A percentile compares a stretch with the other conserved stretches of the same genome.
Evolutionary conservation across 2,329 filamentous ascomycete genomes (phyloP).

Genomic region (Claviceps africana): DNA sequence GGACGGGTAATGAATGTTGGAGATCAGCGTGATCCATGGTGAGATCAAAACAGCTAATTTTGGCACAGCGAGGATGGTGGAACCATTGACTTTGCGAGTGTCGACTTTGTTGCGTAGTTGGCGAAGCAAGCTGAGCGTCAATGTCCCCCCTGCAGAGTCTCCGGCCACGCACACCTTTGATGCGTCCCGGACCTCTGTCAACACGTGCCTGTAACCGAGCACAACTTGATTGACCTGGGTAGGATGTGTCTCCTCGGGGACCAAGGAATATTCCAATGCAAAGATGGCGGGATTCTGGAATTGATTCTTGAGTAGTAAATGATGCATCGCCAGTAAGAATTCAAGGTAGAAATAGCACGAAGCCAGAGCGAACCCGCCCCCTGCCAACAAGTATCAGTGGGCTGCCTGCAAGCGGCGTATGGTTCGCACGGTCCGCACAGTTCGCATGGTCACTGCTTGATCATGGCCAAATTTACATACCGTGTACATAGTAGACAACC

Average conservation of each 20-base stretch:
- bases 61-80: conserved; percentile 17
- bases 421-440: too few species aligned
- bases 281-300: conserved; percentile 68
- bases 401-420: background rate
- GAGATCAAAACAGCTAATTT: conserved; percentile 59
- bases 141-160: conserved; percentile 65
- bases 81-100: background rate
- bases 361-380: conserved; percentile 74
- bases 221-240: conserved; percentile 57
- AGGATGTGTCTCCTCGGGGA: conserved; percentile 60
- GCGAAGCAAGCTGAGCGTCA: conserved; percentile 60
- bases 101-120: conserved; percentile 34
- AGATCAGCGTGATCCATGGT: conserved; percentile 66
- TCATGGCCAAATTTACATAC: conserved; percentile 22
- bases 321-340: conserved; percentile 61
- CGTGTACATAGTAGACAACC: conserved; percentile 72
- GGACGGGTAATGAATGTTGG: conserved; percentile 52
- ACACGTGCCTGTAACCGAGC: conserved; percentile 56
- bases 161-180: conserved; percentile 57
- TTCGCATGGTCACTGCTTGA: background rate
- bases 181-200: conserved; percentile 42
- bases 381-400: conserved; percentile 21
- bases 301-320: conserved; percentile 47
- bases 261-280: conserved; percentile 66
- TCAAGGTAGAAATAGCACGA: conserved; percentile 75